Conservation (phyloP, 23 red algal genomes). For the Porphyridium purpureum region DNA sequence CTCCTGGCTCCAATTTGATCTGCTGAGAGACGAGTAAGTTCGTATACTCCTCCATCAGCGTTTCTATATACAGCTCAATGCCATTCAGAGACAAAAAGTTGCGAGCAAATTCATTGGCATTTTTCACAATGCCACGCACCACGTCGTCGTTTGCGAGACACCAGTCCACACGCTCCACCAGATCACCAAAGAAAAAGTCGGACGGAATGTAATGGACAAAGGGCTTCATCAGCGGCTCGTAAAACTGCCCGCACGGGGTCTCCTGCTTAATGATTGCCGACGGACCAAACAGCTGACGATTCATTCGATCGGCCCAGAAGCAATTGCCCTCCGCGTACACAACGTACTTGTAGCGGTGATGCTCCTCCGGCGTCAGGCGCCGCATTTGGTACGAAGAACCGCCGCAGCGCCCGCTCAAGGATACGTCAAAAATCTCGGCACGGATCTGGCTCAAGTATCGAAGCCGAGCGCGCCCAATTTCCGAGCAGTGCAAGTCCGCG, state of each 20-base stretch:
- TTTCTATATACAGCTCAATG: conserved; percentile 63
- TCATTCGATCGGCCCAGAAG: conserved; percentile 93
- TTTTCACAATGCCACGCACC: conserved; percentile 41
- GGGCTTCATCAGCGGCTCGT: conserved; percentile 79
- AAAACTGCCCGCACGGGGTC: conserved; percentile 90
- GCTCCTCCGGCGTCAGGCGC: conserved; percentile 30
- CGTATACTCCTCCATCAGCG: conserved; percentile 59
- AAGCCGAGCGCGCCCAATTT: conserved; percentile 39
- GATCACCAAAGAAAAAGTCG: conserved; percentile 74
- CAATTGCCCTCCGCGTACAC: conserved; percentile 98
- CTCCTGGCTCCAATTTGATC: conserved; percentile 28
- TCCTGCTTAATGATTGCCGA: conserved; percentile 84
- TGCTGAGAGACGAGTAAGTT: conserved; percentile 28
- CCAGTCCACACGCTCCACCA: conserved; percentile 41
- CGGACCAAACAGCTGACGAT: conserved; percentile 75
- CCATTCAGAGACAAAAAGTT: conserved; percentile 45
- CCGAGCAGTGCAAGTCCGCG: conserved; percentile 36
- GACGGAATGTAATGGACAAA: conserved; percentile 78
- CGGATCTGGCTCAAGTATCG: conserved; percentile 7
- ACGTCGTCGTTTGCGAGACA: conserved; percentile 26
- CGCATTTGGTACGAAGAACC: conserved; percentile 16
- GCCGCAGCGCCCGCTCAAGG: conserved; percentile 38
- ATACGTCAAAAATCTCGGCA: conserved; percentile 58
- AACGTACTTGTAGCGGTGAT: conserved; percentile 77
- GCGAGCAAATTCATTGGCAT: conserved; percentile 70